These are phyloP conservation scores for Verticillium alfalfae DNA, from an alignment of 2,329 filamentous ascomycete species.

Conservation along the genomic window DNA sequence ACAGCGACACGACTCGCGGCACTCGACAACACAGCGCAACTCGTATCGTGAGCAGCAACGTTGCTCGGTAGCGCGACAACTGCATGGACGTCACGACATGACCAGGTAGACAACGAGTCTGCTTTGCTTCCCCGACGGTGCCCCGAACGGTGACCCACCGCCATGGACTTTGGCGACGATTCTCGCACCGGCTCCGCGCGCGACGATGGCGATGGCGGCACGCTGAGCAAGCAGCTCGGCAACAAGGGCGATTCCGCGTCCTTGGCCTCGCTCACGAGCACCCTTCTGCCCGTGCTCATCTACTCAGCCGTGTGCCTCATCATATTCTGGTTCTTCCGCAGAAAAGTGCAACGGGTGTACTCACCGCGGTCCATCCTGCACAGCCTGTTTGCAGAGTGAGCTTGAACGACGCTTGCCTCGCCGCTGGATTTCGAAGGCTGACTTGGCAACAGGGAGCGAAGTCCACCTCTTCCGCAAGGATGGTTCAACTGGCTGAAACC, in stretches of 20 bases:
- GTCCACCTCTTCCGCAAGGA: constrained; percentile 44
- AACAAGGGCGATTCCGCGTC: constrained; percentile 32
- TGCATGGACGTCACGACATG: not conserved
- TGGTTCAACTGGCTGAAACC: constrained; percentile 62
- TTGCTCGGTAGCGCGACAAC: not conserved
- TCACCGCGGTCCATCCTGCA: constrained; percentile 46
- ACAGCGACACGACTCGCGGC: not conserved
- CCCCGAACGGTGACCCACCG: not conserved
- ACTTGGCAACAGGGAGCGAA: constrained; percentile 5
- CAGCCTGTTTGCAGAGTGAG: constrained; percentile 44
- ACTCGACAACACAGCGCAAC: not conserved
- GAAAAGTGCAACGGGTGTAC: constrained; percentile 46
- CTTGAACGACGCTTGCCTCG: not conserved
- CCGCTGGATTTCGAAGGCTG: not conserved
- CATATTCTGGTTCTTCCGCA: constrained; percentile 45
- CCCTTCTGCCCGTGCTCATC: constrained; percentile 46
- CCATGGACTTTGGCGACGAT: constrained; percentile 20
- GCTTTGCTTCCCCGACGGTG: too few species aligned
- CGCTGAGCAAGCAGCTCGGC: constrained; percentile 25
- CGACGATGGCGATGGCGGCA: constrained; percentile 30
- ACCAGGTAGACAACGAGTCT: not conserved
- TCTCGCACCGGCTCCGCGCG: constrained; percentile 36
- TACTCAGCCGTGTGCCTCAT: constrained; percentile 42
- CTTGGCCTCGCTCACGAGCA: constrained; percentile 36
- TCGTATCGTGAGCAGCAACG: not conserved